These are phyloP conservation scores for Penicillium sp. DNA, from an alignment of 2,329 filamentous ascomycete genomes.

Conservation along the genomic window DNA sequence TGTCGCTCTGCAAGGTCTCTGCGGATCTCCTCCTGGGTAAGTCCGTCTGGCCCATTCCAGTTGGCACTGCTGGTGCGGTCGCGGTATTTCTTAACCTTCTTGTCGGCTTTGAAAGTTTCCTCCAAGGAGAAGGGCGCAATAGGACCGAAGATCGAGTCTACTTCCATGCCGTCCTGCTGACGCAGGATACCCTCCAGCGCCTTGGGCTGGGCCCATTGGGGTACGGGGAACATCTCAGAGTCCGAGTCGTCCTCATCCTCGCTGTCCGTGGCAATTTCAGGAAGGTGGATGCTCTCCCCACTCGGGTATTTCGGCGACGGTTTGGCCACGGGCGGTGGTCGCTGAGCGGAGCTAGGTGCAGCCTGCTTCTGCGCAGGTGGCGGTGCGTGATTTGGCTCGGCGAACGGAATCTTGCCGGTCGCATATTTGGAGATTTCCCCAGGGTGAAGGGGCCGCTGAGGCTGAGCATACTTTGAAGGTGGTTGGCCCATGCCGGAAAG, in stretches of 20 bases:
- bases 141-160: constrained; percentile 89
- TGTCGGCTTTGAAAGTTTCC: constrained; percentile 87
- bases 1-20: constrained; percentile 75
- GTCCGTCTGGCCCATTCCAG: constrained; percentile 74
- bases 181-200: constrained; percentile 70
- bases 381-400: constrained; percentile 58
- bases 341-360: constrained; percentile 46
- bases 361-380: constrained; percentile 60
- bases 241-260: constrained; percentile 72
- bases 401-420: constrained; percentile 85
- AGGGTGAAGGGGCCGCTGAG: constrained; percentile 61
- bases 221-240: constrained; percentile 57
- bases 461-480: constrained; percentile 43
- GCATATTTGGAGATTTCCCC: constrained; percentile 83
- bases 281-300: constrained; percentile 83
- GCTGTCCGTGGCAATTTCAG: constrained; percentile 91
- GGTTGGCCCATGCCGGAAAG: constrained; percentile 34
- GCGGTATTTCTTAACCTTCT: constrained; percentile 83
- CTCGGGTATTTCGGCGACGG: constrained; percentile 82
- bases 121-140: constrained; percentile 89
- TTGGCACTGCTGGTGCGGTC: constrained; percentile 90
- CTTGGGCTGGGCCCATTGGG: constrained; percentile 84
- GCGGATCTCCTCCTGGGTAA: constrained; percentile 82
- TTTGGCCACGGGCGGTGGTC: constrained; percentile 40
- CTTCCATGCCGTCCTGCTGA: constrained; percentile 65